A percentile compares a stretch with the other conserved stretches of the same genome.
These are phyloP conservation scores for Aureobasidium subglaciale DNA, from an alignment of 2,329 filamentous ascomycete genomes.

Conservation along the genomic window DNA sequence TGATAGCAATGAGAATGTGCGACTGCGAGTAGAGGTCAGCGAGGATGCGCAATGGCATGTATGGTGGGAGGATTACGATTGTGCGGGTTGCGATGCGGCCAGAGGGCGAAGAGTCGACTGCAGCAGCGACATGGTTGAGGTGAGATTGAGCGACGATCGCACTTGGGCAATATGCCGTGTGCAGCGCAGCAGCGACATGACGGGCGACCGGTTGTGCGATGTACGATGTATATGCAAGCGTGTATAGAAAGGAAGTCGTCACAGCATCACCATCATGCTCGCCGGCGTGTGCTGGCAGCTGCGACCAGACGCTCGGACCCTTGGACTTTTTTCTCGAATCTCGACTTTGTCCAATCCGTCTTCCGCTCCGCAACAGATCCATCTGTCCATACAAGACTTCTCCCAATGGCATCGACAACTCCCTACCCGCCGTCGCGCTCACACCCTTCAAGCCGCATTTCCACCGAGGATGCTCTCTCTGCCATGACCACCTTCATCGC, in stretches of 20 bases:
- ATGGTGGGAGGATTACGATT: neutral
- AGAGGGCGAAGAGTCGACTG: conserved; percentile 11
- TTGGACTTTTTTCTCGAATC: neutral
- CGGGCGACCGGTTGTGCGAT: neutral
- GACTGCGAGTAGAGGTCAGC: neutral
- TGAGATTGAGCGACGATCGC: conserved; percentile 2
- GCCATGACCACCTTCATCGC: conserved; percentile 36
- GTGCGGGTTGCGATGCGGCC: conserved; percentile 10
- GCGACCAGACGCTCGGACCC: neutral
- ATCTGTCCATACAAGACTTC: neutral
- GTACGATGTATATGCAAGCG: neutral
- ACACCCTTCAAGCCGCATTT: conserved; percentile 29
- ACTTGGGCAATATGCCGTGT: conserved; percentile 12
- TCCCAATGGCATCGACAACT: conserved; percentile 17
- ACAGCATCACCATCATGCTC: neutral
- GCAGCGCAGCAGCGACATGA: conserved; percentile 19
- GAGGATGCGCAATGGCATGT: neutral
- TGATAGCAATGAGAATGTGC: conserved; percentile 11
- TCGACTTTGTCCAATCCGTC: neutral
- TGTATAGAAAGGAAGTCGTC: neutral
- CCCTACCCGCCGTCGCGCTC: conserved; percentile 31
- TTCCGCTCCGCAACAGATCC: neutral
- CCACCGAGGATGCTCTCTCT: conserved; percentile 28
- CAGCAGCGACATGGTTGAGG: conserved; percentile 1
- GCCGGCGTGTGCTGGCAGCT: neutral